Conservation (phyloP, 2,329 filamentous ascomycete species). For the Fusarium metavorans region DNA sequence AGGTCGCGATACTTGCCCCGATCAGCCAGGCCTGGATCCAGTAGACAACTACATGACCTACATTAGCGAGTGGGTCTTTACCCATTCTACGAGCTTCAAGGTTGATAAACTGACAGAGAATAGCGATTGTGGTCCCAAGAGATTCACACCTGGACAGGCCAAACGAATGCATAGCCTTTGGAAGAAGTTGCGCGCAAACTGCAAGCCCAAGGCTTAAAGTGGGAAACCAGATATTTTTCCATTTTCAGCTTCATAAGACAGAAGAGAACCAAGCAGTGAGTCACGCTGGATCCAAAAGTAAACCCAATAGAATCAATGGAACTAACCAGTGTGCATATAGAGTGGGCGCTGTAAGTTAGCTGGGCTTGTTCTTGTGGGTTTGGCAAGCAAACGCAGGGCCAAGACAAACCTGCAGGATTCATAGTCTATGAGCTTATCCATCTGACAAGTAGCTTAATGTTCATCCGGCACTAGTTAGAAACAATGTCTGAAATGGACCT, state of each 20-base stretch:
- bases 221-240: neutral
- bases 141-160: conserved; percentile 19
- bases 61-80: conserved; percentile 1
- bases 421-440: too few relatives aligned
- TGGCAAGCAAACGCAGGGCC: neutral
- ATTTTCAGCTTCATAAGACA: neutral
- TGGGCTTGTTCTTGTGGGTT: neutral
- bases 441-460: neutral
- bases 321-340: neutral
- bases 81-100: fast-evolving
- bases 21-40: conserved; percentile 23
- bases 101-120: neutral
- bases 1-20: conserved; percentile 18
- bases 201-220: neutral
- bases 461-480: neutral
- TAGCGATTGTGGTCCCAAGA: conserved; percentile 12
- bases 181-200: conserved; percentile 9
- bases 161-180: conserved; percentile 30
- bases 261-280: neutral
- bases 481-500: neutral
- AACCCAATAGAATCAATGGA: neutral
- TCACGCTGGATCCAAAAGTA: neutral
- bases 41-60: conserved; percentile 27
- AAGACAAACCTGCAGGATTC: too few relatives aligned
- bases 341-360: neutral